Evolutionary conservation across 768 basidiomycete genomes (phyloP).

Genomic region (Psilocybe azurescens): DNA sequence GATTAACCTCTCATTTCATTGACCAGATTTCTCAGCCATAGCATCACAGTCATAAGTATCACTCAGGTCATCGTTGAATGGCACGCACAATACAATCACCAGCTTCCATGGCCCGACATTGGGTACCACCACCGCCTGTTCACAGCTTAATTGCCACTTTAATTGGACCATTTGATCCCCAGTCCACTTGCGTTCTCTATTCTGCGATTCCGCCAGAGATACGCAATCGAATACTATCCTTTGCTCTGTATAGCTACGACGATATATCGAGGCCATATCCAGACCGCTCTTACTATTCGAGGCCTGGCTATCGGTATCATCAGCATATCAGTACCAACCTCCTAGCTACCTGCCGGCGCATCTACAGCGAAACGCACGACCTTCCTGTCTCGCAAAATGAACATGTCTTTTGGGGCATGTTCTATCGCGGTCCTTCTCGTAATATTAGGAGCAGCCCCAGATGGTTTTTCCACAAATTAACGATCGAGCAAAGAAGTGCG

Average conservation of each 20-base stretch:
- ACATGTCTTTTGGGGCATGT: conserved; percentile 17
- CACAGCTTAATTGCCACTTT: conserved; percentile 13
- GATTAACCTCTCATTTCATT: no score
- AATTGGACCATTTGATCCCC: conserved; percentile 1
- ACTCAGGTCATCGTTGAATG: no score
- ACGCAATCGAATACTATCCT: conserved; percentile 11
- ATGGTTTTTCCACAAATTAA: conserved; percentile 7
- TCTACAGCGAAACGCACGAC: conserved; percentile 16
- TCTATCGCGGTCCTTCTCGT: not conserved
- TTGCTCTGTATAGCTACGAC: conserved; percentile 15
- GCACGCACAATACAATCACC: no score
- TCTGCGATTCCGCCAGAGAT: conserved; percentile 11
- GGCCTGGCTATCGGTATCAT: conserved; percentile 15
- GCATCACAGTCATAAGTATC: no score
- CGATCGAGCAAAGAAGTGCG: conserved; percentile 12
- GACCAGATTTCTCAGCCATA: no score
- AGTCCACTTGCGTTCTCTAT: conserved; percentile 12
- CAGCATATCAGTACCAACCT: conserved; percentile 12
- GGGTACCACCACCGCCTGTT: not conserved
- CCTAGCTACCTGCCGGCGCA: conserved; percentile 16
- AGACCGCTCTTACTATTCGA: conserved; percentile 6
- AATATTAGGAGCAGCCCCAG: not conserved
- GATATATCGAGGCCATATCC: conserved; percentile 14
- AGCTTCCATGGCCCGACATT: no score
- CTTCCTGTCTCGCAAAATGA: conserved; percentile 17